Base-by-base conservation (phyloP, 345 rosid genomes). In the Acer saccharum region DNA sequence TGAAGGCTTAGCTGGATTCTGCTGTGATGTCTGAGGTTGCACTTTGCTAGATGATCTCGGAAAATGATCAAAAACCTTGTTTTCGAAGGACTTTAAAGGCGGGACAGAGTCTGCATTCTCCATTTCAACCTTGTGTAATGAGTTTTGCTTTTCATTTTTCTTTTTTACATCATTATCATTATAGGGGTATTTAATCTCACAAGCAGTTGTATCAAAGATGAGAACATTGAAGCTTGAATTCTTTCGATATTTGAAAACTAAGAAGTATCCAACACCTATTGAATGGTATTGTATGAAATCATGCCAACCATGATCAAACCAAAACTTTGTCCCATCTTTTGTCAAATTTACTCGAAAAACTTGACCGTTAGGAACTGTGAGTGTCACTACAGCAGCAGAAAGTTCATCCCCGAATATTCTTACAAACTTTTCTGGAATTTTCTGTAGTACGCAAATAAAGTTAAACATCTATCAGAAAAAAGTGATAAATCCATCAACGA, bases 281-380 rank as follows among this genome's bases (percentile, higher is more conserved):
- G 86, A 82, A 71, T 87, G 61, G 57, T 82, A 78, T 21, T 85
- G 72, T 2, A 68, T 73, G 77, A 89, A 86, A 2, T 87, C 76
- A 50, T 82, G 77, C 88, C 88, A 88, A 23, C 85, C 88, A 61
- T 74, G 76, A 41, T 88, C 82, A 67, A 88, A 83, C 86, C 86
- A 89, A 64, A 85, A 68, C 12, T 71, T 66, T 73, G 67, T 67
- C n/a, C 63, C 78, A 1, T 39, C 55, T 63, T 66, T 85, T 52
- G 73, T 73, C 35, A 89, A 65, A n/a, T 86, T 84, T 7, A 87
- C 79, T 20, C 25, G 75, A 87, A 87, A 85, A 54, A 39, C 77
- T 46, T 32, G 71, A 44, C 92, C 90, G 52, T 81, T 68, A 12
- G 87, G 85, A 29, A 60, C 62, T 10, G 41, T 75, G 17, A 89